These are phyloP conservation scores for Leccinum incarnatum DNA, from an alignment of 768 basidiomycete genomes.

Conservation along the genomic window DNA sequence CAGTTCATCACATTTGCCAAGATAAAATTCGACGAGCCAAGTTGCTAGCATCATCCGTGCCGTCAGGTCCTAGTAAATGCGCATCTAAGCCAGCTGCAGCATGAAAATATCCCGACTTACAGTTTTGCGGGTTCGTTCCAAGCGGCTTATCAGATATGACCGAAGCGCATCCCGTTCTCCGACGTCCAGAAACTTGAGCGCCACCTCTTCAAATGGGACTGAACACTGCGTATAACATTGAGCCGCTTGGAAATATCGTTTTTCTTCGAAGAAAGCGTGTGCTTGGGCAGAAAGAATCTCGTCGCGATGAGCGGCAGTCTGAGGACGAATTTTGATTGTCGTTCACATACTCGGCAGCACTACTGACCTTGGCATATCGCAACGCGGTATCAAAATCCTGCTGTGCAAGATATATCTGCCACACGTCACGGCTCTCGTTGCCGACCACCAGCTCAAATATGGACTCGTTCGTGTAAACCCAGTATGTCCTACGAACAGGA, in stretches of 20 bases:
- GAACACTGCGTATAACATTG: conserved; percentile 90
- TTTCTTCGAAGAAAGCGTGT: conserved; percentile 70
- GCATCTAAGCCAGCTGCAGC: background rate
- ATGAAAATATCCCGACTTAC: conserved; percentile 42
- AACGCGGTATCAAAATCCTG: conserved; percentile 77
- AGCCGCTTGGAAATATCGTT: conserved; percentile 83
- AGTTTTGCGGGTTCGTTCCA: conserved; percentile 81
- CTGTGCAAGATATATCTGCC: conserved; percentile 85
- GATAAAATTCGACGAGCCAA: conserved; percentile 97
- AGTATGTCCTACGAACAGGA: conserved; percentile 85
- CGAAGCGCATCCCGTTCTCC: conserved; percentile 88
- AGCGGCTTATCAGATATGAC: conserved; percentile 81
- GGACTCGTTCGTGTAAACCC: conserved; percentile 88
- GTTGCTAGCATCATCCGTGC: conserved; percentile 98
- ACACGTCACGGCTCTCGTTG: conserved; percentile 93
- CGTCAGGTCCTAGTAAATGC: conserved; percentile 65
- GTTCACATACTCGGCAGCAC: background rate
- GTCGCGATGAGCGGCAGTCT: conserved; percentile 90
- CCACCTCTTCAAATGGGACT: conserved; percentile 86
- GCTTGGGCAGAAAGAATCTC: conserved; percentile 82
- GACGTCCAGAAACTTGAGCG: conserved; percentile 84
- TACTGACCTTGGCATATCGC: conserved; percentile 72
- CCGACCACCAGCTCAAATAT: conserved; percentile 82
- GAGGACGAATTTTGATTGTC: conserved; percentile 6
- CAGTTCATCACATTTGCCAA: conserved; percentile 93